phyloP scores from a whole-genome alignment of 139 green algal genomes.

The Marvania coccoides region DNA sequence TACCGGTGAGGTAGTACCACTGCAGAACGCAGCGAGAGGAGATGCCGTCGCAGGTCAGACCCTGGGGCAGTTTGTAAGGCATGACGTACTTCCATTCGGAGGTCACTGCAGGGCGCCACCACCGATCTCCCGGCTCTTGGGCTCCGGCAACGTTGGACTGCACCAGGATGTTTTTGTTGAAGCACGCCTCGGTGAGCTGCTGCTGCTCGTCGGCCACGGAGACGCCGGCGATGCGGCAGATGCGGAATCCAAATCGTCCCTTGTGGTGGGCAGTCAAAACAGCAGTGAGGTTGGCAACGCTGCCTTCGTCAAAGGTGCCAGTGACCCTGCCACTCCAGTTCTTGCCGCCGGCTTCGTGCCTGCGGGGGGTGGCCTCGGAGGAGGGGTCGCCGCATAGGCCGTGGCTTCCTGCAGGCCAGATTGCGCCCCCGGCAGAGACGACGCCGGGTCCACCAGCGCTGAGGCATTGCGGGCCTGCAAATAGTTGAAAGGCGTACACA shows the following conservation, averaged over 20 bases:
- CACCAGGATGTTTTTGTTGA: slow-evolving; percentile 9
- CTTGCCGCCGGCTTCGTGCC: slow-evolving; percentile 7
- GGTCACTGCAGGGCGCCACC: not conserved
- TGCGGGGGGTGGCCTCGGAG: not conserved
- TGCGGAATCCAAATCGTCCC: slow-evolving; percentile 25
- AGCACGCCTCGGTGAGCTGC: slow-evolving; percentile 22
- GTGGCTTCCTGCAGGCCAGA: slow-evolving; percentile 3
- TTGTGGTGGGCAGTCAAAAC: slow-evolving; percentile 36
- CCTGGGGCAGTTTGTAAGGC: slow-evolving; percentile 28
- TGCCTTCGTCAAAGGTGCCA: slow-evolving; percentile 9
- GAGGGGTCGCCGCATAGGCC: not conserved
- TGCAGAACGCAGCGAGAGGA: slow-evolving; percentile 31
- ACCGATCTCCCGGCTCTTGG: slow-evolving; percentile 4
- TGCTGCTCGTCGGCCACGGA: not conserved
- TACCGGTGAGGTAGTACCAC: slow-evolving; percentile 42
- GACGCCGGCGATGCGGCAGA: slow-evolving; percentile 11
- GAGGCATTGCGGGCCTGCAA: not conserved
- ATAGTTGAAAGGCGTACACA: no score
- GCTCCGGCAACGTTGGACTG: slow-evolving; percentile 11
- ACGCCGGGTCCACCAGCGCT: not conserved
- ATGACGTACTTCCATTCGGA: slow-evolving; percentile 12
- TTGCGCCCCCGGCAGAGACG: not conserved
- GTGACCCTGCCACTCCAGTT: slow-evolving; percentile 4
- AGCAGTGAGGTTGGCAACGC: slow-evolving; percentile 14
- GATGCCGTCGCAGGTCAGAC: slow-evolving; percentile 18